A percentile compares a stretch with the other conserved stretches of the same genome.
Evolutionary conservation across 176 grass and related monocot genomes (phyloP).

Genomic region (Phyllostachys edulis): DNA sequence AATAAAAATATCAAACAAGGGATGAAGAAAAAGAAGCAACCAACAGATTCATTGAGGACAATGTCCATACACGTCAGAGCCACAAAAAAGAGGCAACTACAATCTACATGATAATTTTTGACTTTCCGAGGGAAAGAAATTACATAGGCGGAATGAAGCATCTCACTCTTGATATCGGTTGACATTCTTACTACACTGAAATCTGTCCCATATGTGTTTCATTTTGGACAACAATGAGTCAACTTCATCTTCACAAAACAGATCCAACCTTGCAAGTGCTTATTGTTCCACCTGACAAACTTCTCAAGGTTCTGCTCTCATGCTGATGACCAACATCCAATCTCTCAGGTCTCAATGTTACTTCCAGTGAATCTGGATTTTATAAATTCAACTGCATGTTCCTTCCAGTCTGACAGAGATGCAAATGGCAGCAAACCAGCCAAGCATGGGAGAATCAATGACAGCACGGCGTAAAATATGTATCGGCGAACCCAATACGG

Average conservation of each 20-base stretch:
- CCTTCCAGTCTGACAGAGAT: conserved; percentile 61
- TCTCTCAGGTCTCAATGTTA: conserved; percentile 40
- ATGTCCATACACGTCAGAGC: background rate
- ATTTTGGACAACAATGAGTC: background rate
- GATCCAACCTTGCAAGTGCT: background rate
- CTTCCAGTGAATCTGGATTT: conserved; percentile 35
- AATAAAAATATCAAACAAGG: background rate
- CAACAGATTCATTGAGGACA: background rate
- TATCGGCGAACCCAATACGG: conserved; percentile 68
- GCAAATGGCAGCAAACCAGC: conserved; percentile 88
- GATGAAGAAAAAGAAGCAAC: background rate
- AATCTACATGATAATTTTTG: background rate
- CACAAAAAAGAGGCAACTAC: background rate
- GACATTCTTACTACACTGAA: background rate
- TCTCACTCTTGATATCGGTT: background rate
- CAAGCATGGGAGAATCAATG: conserved; percentile 64
- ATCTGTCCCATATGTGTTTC: background rate
- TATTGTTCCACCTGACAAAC: background rate
- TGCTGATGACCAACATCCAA: background rate
- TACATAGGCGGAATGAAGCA: conserved; percentile 16
- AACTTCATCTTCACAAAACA: conserved; percentile 2
- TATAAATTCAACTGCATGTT: conserved; percentile 43
- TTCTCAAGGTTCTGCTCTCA: background rate
- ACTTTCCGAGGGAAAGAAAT: background rate
- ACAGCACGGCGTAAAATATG: conserved; percentile 55